phyloP scores from a whole-genome alignment of 306 rosid genomes.

The Acacia confusa region DNA sequence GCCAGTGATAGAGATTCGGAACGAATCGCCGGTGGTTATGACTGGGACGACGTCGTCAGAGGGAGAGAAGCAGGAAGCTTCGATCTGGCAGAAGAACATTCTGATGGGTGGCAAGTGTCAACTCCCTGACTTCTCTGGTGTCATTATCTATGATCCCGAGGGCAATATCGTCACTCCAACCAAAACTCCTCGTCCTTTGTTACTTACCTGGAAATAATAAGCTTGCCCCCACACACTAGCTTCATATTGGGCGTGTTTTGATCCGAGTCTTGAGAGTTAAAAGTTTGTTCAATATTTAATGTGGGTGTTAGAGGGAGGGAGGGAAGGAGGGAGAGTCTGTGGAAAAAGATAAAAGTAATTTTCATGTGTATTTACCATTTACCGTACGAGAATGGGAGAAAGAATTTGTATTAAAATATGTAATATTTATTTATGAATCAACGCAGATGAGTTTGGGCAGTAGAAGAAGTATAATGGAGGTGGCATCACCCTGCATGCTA shows the following conservation, averaged over 20 bases:
- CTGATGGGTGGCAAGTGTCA: constrained; percentile 94
- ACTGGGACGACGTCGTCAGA: neutral
- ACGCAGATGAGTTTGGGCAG: too few relatives aligned
- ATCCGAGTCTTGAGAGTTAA: neutral
- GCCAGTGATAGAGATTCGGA: constrained; percentile 51
- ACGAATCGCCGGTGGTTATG: neutral
- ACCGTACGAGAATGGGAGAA: neutral
- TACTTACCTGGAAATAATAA: constrained; percentile 61
- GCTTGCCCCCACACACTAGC: neutral
- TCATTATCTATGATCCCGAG: constrained; percentile 70
- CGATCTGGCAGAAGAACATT: constrained; percentile 88
- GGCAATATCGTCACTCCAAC: constrained; percentile 61
- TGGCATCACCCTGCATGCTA: too few relatives aligned
- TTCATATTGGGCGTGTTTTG: neutral
- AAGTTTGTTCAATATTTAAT: neutral
- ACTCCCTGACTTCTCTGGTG: constrained; percentile 89
- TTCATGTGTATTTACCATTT: neutral
- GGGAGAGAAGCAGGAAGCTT: constrained; percentile 32
- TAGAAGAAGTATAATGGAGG: too few relatives aligned
- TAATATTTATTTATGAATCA: neutral
- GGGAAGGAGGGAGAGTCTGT: neutral
- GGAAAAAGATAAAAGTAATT: neutral
- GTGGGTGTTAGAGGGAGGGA: neutral
- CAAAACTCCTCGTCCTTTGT: constrained; percentile 47
- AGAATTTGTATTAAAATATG: neutral